Evolutionary conservation across 768 basidiomycete genomes (phyloP), one percentile per base, ranked within the genome.

Genomic region (Daedaleopsis nitida): DNA sequence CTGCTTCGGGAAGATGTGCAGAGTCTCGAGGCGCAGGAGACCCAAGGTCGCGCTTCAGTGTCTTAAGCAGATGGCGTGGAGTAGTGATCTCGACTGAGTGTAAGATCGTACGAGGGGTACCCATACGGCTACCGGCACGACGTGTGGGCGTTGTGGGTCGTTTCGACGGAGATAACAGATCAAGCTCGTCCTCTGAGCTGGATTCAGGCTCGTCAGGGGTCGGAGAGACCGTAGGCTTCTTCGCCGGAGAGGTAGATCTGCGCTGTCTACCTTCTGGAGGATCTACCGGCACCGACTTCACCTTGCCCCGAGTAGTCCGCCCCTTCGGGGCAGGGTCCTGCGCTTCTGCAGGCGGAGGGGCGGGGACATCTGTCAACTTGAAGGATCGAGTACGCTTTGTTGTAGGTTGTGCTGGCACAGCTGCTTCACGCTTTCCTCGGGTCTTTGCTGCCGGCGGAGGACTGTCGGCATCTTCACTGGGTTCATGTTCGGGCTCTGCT

Each of bases 61-160:
- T 58, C 39, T 58, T 61, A 11, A 58, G 27, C 27, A 62, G 50
- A 24, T 62, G 63, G 45, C 52, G 47, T n/a, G 71, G 69, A 8
- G 67, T 67, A 11, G 57, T 27, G 1, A 72, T 69, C 55, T 72
- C 71, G 3, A 72, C 70, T 1, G 65, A 68, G 19, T 72, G 58
- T 49, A 72, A 37, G 43, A 72, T 21, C 42, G 67, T 50, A 1
- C 71, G 64, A 1, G 68, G 66, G 0, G 67, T 65, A 13, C 52
- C 58, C 11, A 51, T 11, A 1, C 47, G 59, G 11, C 19, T 52
- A 1, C 49, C 55, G 32, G 23, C 53, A 2, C 50, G 42, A 12
- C 24, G 55, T 16, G 47, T 47, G 0, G 66, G 66, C 13, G 64
- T 67, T 5, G 56, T 12, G 0, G 38, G 47, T 19, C 57, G 59